Percentiles rank a stretch among this genome's conserved stretches.
phyloP scores from a whole-genome alignment of 164 flowering plant species.

The Akebia trifoliata region DNA sequence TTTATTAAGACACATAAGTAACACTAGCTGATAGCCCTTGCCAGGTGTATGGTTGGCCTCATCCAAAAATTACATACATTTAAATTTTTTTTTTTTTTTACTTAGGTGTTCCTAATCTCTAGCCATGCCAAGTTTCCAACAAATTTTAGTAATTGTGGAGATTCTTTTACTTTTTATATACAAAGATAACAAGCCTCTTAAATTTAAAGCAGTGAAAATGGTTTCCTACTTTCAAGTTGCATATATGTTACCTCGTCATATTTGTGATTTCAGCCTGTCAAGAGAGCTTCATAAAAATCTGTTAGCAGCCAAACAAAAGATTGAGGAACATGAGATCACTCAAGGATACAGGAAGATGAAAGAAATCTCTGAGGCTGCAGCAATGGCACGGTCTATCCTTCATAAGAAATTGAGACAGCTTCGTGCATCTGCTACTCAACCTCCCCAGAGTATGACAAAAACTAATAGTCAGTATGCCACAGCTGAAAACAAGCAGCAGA shows the following conservation, averaged over 20 bases:
- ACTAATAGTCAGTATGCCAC: constrained; percentile 12
- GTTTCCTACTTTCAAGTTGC: neutral
- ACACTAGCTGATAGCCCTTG: too few species aligned
- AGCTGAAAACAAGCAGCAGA: constrained; percentile 10
- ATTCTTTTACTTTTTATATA: too few species aligned
- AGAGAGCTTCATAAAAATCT: constrained; percentile 51
- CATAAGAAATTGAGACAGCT: constrained; percentile 46
- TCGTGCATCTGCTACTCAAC: constrained; percentile 36
- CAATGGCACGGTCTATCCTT: constrained; percentile 61
- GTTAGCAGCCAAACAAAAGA: constrained; percentile 37
- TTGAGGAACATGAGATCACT: constrained; percentile 39
- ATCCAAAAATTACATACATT: too few species aligned
- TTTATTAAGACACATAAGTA: too few species aligned
- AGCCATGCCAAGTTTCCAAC: too few species aligned
- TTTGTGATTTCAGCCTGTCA: constrained; percentile 41
- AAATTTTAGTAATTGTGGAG: too few species aligned
- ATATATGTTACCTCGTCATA: neutral
- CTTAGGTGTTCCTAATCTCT: too few species aligned
- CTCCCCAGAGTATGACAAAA: constrained; percentile 11
- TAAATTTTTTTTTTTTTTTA: too few species aligned
- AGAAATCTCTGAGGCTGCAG: constrained; percentile 55
- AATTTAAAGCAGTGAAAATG: too few species aligned
- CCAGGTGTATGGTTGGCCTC: too few species aligned
- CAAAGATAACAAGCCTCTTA: too few species aligned
- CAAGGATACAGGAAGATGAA: constrained; percentile 39